Base-by-base conservation (phyloP, 108 stramenopile species). In the Aurantiochytrium sp. region DNA sequence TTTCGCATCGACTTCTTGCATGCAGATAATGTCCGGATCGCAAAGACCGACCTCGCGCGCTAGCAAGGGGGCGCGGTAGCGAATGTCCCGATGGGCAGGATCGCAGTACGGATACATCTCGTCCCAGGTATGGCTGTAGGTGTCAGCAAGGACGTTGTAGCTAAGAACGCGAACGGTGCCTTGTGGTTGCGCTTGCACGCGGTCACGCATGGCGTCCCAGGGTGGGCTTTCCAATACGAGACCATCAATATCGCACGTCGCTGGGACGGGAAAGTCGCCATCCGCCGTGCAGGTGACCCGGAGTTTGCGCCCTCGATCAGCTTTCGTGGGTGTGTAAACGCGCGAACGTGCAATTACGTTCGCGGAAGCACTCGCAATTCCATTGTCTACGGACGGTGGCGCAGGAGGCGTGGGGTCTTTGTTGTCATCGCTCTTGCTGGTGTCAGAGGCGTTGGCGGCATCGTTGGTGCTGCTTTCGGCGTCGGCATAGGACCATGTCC, bases 111-210 rank as follows among this genome's bases (percentile, higher is more conserved):
- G 23, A 44, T 88, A 59, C 28, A 88, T 88, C 2, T 59, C 87
- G 60, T 60, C 60, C 87, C 87, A 88, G 12, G 87, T 88, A 57
- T 88, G 87, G 58, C 59, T 35, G 60, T 88, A 88, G 5, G 87
- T 35, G 35, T 88, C 87, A 35, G 87, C 87, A 8, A 88, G 87
- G 35, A 60, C 35, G 60, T 88, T 88, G 87, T 88, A 88, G n/a
- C 28, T 88, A 4, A 60, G 4, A 25, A 88, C 87, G 19, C 87
- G 87, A 5, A 88, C 42, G 6, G n/a, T 35, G 35, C 35, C 35
- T 35, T 5, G 25, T 59, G 23, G 44, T n/a, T 16, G 21, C 51
- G 45, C 60, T 59, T 5, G 5, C 35, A 21, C 35, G 29, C 58
- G 58, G 4, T 19, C 58, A 5, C 44, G 87, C 59, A 59, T 28